Conservation (phyloP, 2,329 filamentous ascomycete genomes). For the Dryadomyces quercus-mongolicae region DNA sequence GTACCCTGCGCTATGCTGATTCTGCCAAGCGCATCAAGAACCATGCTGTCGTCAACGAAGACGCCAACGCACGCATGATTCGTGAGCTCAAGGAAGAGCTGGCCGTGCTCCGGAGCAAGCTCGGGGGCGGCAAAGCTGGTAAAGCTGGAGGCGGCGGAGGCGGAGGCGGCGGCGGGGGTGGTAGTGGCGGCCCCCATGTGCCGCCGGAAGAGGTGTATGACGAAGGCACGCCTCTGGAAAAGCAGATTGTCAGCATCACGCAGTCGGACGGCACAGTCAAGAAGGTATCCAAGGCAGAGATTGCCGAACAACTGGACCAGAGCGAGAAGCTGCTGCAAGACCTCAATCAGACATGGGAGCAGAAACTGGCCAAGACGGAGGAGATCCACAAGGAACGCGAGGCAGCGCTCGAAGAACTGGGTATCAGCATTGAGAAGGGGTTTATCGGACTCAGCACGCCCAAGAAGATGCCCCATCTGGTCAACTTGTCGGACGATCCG, state of each 20-base stretch:
- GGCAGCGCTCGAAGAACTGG: constrained; percentile 85
- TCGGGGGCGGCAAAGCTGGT: constrained; percentile 45
- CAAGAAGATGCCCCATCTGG: constrained; percentile 98
- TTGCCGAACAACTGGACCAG: constrained; percentile 89
- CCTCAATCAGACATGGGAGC: constrained; percentile 97
- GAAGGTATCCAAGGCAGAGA: constrained; percentile 96
- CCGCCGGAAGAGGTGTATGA: constrained; percentile 75
- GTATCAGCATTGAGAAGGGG: constrained; percentile 97
- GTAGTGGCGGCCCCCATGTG: constrained; percentile 31
- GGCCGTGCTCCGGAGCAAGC: constrained; percentile 71
- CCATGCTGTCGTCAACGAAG: constrained; percentile 96
- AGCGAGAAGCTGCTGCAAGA: constrained; percentile 94
- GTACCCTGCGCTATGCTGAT: constrained; percentile 90
- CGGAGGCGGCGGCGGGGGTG: constrained; percentile 26
- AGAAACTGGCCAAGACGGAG: constrained; percentile 90
- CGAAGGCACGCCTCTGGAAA: constrained; percentile 80
- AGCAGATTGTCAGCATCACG: constrained; percentile 94
- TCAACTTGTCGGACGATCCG: constrained; percentile 92
- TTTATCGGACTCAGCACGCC: constrained; percentile 91
- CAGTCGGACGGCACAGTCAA: constrained; percentile 75
- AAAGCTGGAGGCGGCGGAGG: constrained; percentile 15
- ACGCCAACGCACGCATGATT: constrained; percentile 98
- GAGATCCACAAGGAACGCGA: constrained; percentile 97
- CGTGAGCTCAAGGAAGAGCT: constrained; percentile 94
- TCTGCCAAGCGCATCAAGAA: constrained; percentile 99